A percentile compares a stretch with the other conserved stretches of the same genome.
These are phyloP conservation scores for Phaeosphaeriaceae sp. DNA, from an alignment of 2,329 filamentous ascomycete genomes.

Conservation along the genomic window DNA sequence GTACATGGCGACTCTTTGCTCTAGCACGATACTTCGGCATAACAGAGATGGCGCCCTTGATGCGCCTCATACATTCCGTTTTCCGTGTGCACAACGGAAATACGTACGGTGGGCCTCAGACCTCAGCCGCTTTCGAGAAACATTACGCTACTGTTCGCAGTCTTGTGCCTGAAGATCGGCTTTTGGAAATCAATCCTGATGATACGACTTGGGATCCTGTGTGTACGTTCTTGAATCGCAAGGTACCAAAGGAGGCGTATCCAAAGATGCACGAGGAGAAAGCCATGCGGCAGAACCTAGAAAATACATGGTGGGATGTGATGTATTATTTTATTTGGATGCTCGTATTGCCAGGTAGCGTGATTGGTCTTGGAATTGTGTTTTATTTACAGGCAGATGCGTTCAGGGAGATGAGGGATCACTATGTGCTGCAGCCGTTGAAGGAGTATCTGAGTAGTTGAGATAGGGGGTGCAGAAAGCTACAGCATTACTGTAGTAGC, in stretches of 20 bases:
- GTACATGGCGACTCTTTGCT: conserved; percentile 30
- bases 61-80: conserved; percentile 26
- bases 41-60: conserved; percentile 32
- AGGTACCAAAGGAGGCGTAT: conserved; percentile 27
- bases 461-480: not conserved
- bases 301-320: conserved; percentile 29
- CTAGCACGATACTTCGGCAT: conserved; percentile 25
- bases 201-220: conserved; percentile 32
- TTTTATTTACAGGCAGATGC: conserved; percentile 18
- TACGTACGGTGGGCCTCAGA: conserved; percentile 23
- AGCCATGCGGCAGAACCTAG: conserved; percentile 24
- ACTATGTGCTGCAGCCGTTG: conserved; percentile 10
- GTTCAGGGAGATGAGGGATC: conserved; percentile 16
- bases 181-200: conserved; percentile 37
- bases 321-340: conserved; percentile 27
- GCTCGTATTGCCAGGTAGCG: conserved; percentile 18
- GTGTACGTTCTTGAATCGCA: conserved; percentile 33
- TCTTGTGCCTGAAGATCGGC: conserved; percentile 23
- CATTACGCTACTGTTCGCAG: conserved; percentile 34
- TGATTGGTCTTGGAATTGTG: conserved; percentile 6
- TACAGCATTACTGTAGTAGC: too few species aligned
- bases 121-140: conserved; percentile 27
- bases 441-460: conserved; percentile 19
- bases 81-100: conserved; percentile 35
- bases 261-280: conserved; percentile 30